These are phyloP conservation scores for Parmelia sp. DNA, from an alignment of 495 filamentous ascomycete genomes.

Conservation along the genomic window DNA sequence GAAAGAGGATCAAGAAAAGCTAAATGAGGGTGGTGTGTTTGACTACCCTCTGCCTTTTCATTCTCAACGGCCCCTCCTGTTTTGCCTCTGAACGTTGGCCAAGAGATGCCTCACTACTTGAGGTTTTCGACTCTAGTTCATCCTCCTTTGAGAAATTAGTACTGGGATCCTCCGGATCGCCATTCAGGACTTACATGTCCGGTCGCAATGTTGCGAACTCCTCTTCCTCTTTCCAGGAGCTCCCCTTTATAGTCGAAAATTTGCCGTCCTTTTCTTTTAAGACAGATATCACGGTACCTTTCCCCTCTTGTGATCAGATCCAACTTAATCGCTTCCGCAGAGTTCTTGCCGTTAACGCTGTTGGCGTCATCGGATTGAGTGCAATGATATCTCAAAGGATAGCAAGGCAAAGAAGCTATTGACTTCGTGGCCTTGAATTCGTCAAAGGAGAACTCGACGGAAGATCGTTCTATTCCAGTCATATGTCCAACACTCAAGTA, in stretches of 20 bases:
- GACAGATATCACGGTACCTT: constrained; percentile 13
- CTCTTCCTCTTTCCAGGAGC: not conserved
- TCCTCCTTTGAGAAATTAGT: not conserved
- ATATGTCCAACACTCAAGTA: constrained; percentile 19
- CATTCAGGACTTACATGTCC: not conserved
- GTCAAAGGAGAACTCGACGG: constrained; percentile 14
- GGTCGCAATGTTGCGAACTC: not conserved
- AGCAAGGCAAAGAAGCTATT: constrained; percentile 18
- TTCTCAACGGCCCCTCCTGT: not conserved
- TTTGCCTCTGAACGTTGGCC: not conserved
- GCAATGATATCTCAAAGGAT: constrained; percentile 15
- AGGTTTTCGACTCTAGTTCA: not conserved
- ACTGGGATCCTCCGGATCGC: not conserved
- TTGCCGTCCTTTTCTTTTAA: constrained; percentile 4
- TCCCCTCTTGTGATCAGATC: constrained; percentile 5
- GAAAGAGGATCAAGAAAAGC: not conserved
- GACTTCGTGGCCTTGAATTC: constrained; percentile 16
- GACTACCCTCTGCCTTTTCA: not conserved
- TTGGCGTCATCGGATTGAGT: not conserved
- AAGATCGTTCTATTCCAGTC: constrained; percentile 22
- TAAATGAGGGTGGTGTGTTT: not conserved
- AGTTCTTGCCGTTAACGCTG: not conserved
- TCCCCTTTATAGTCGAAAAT: constrained; percentile 22
- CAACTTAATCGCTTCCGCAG: not conserved
- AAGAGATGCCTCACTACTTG: not conserved